Evolutionary conservation across 1,139 yeast species (phyloP), one percentile per base, ranked within the genome.

Genomic region (Yamadazyma dendronema): DNA sequence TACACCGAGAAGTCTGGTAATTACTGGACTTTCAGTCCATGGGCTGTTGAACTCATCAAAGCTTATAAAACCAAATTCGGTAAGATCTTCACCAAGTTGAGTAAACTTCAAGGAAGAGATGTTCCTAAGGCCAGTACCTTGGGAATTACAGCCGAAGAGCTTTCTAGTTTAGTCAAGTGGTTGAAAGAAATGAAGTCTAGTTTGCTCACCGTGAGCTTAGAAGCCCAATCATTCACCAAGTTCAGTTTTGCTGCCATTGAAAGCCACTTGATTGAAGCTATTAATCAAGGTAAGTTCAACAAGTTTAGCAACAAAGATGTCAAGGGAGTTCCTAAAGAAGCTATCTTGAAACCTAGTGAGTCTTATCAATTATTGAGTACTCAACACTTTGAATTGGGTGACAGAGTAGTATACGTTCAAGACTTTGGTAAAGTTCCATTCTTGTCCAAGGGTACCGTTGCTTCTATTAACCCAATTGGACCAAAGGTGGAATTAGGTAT

Each of bases 401-500:
- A 92, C 54, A 77, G 98, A 43, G 87, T 94, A 28, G 77, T 86
- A 24, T 89, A 87, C 50, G 86, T 89, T 17, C 84, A 85, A 53
- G 88, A 83, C 51, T 81, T 86, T 27, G 97, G 97, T 40, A 89
- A 88, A 54, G 96, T 90, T 12, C 96, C 97, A 25, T 65, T 82
- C 40, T 87, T 84, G 54, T 76, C 89, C 16, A 84, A 86, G 52
- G 99, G 99, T 56, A 89, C 97, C 1, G 95, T 92, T 38, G 84
- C 86, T 37, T 89, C 92, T 4, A 81, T 86, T 47, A 77, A 78
- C 32, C 78, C 88, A 22, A 61, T 74, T 37, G 87, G 87, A 2
- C 67, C 78, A 28, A 70, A 74, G 50, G 72, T 70, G 22, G 68
- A 73, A 8, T 64, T 86, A 45, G 90, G 85, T 46, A 81, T 94